Percentiles rank a stretch among this genome's conserved stretches.
Evolutionary conservation across 2,329 filamentous ascomycete species (phyloP).

Genomic region (Ascocoryne sarcoides): DNA sequence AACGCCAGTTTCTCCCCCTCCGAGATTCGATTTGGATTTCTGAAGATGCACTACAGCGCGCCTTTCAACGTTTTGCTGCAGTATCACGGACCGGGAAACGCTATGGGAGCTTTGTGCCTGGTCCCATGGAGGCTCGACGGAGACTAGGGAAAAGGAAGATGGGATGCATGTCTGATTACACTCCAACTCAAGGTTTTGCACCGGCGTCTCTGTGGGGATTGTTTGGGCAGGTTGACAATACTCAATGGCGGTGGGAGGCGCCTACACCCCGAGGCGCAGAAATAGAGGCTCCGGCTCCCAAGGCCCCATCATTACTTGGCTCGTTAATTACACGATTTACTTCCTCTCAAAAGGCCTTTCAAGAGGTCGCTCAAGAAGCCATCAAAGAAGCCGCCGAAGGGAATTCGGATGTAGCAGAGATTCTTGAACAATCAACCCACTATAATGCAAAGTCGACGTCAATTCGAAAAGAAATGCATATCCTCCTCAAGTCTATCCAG

Average conservation of each 20-base stretch:
- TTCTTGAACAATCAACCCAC: too few relatives aligned
- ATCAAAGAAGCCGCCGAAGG: constrained; percentile 3
- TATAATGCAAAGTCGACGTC: too few relatives aligned
- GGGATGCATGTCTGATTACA: constrained; percentile 21
- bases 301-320: too few relatives aligned
- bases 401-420: too few relatives aligned
- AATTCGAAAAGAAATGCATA: too few relatives aligned
- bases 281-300: background rate
- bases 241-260: constrained; percentile 26
- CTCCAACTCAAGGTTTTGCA: constrained; percentile 8
- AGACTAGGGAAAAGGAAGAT: constrained; percentile 28
- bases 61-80: constrained; percentile 39
- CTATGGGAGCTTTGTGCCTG: constrained; percentile 29
- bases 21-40: constrained; percentile 48
- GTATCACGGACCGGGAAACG: constrained; percentile 25
- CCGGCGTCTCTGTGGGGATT: constrained; percentile 9
- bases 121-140: constrained; percentile 28
- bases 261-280: constrained; percentile 15
- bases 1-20: constrained; percentile 28
- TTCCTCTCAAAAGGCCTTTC: too few relatives aligned
- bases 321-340: too few relatives aligned
- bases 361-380: too few relatives aligned
- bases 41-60: constrained; percentile 44
- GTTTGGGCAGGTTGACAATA: constrained; percentile 18
- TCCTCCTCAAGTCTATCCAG: too few relatives aligned